These are phyloP conservation scores for Ceratobasidium sp. DNA, from an alignment of 1,284 basidiomycete genomes.

Conservation along the genomic window DNA sequence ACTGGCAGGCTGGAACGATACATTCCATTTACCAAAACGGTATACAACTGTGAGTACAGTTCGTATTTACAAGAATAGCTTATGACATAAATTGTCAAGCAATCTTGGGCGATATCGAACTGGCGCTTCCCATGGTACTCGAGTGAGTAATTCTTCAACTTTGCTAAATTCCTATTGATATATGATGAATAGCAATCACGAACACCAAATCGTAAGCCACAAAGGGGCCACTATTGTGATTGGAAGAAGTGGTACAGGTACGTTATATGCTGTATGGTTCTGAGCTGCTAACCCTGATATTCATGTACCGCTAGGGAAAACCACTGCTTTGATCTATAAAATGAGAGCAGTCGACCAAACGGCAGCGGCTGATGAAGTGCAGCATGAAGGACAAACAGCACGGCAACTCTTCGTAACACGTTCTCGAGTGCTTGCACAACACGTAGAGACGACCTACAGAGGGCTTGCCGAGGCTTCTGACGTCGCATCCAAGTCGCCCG, in stretches of 20 bases:
- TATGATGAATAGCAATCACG: neutral
- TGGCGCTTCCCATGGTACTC: neutral
- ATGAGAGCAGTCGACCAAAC: slow-evolving; percentile 2
- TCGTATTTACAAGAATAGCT: no score
- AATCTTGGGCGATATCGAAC: neutral
- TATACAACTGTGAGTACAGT: neutral
- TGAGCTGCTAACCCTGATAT: neutral
- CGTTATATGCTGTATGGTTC: neutral
- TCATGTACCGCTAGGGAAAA: neutral
- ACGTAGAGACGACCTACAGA: neutral
- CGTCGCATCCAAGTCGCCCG: neutral
- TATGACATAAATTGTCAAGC: neutral
- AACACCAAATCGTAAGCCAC: neutral
- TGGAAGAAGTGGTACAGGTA: slow-evolving; percentile 10
- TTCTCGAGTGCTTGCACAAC: neutral
- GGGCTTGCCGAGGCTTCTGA: neutral
- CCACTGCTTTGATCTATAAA: neutral
- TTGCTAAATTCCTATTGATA: neutral
- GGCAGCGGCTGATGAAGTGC: no score
- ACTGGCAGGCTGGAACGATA: neutral
- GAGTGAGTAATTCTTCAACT: neutral
- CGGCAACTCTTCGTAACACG: slow-evolving; percentile 4
- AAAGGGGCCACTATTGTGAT: neutral
- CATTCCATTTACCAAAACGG: neutral
- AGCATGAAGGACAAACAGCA: neutral